phyloP scores from a whole-genome alignment of 1,284 basidiomycete species.

The Grifola frondosa region DNA sequence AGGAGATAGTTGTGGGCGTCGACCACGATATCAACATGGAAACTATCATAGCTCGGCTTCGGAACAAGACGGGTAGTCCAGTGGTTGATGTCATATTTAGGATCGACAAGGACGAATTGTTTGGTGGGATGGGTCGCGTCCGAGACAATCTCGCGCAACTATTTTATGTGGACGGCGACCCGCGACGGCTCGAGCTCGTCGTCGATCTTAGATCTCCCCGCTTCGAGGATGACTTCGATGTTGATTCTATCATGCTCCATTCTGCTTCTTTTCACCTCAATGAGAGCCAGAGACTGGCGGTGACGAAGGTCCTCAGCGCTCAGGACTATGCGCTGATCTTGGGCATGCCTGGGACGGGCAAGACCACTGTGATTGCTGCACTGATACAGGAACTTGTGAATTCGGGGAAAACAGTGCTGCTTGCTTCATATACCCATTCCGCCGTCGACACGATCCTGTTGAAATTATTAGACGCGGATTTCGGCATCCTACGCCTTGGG shows the following conservation, averaged over 20 bases:
- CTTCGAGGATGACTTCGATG: slow-evolving; percentile 45
- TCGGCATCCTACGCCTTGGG: slow-evolving; percentile 82
- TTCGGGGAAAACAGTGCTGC: slow-evolving; percentile 82
- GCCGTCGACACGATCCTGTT: slow-evolving; percentile 94
- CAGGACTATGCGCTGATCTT: slow-evolving; percentile 90
- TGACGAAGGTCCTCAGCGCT: slow-evolving; percentile 75
- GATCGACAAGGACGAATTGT: slow-evolving; percentile 92
- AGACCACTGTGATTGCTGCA: slow-evolving; percentile 93
- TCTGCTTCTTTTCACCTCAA: slow-evolving; percentile 52
- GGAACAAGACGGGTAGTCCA: slow-evolving; percentile 17
- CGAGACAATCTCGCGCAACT: slow-evolving; percentile 88
- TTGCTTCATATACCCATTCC: slow-evolving; percentile 95
- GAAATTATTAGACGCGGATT: slow-evolving; percentile 69
- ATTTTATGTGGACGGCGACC: slow-evolving; percentile 78
- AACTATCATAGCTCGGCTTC: slow-evolving; percentile 46
- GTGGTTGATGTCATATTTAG: slow-evolving; percentile 60
- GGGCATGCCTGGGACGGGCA: slow-evolving; percentile 98
- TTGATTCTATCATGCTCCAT: slow-evolving; percentile 1
- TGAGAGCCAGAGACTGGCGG: slow-evolving; percentile 70
- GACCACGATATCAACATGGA: slow-evolving; percentile 74
- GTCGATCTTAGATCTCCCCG: slow-evolving; percentile 79
- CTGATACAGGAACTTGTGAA: slow-evolving; percentile 80
- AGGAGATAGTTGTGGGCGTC: slow-evolving; percentile 71
- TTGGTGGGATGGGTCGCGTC: slow-evolving; percentile 83
- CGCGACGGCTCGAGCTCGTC: slow-evolving; percentile 65